A percentile compares a stretch with the other conserved stretches of the same genome.
Conservation (phyloP, 1,284 basidiomycete species). For the Trametes sp. region DNA sequence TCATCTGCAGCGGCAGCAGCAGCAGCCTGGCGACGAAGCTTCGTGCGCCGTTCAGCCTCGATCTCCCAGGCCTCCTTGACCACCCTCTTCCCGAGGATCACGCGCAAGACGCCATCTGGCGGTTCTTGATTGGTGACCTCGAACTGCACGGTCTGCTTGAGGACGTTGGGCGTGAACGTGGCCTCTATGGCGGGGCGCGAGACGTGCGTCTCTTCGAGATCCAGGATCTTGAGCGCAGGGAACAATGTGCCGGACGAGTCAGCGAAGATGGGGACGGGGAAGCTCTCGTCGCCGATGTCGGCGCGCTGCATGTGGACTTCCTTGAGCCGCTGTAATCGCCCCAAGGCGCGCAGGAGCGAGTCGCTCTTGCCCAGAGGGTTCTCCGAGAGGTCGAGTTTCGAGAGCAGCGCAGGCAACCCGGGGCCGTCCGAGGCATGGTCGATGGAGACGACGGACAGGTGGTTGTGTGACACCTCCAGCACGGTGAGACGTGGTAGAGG, state of each 20-base stretch:
- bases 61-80: constrained; percentile 80
- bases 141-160: constrained; percentile 58
- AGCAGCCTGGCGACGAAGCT: constrained; percentile 33
- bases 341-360: constrained; percentile 56
- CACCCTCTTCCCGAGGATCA: constrained; percentile 74
- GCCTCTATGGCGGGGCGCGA: constrained; percentile 52
- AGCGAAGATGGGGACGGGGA: constrained; percentile 54
- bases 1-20: constrained; percentile 3
- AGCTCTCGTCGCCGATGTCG: constrained; percentile 65
- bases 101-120: constrained; percentile 55
- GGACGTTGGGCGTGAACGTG: constrained; percentile 46
- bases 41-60: constrained; percentile 65
- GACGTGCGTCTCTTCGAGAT: constrained; percentile 69
- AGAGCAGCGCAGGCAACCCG: constrained; percentile 41
- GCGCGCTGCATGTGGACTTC: constrained; percentile 64
- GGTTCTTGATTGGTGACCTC: constrained; percentile 61
- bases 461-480: constrained; percentile 72
- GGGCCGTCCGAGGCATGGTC: constrained; percentile 51
- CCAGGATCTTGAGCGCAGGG: constrained; percentile 59
- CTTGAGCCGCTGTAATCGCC: constrained; percentile 58
- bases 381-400: constrained; percentile 49
- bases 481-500: constrained; percentile 68
- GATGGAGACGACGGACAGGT: constrained; percentile 59
- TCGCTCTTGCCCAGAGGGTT: constrained; percentile 45
- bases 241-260: constrained; percentile 47